A percentile compares a stretch with the other conserved stretches of the same genome.
Evolutionary conservation across 257 asterid genomes (phyloP).

Genomic region (Avicennia marina): DNA sequence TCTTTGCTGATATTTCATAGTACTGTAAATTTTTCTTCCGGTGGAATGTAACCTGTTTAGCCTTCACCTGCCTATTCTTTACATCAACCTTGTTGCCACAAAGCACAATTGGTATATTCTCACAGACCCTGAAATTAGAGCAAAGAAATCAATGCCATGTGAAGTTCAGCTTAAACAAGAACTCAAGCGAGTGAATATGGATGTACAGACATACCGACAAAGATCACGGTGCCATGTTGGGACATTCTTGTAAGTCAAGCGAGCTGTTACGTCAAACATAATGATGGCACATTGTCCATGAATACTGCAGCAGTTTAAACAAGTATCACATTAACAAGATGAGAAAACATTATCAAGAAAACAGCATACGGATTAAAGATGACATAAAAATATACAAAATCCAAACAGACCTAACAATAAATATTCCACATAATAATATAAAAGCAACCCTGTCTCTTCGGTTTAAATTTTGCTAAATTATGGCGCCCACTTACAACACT

Average conservation of each 20-base stretch:
- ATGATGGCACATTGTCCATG: conserved; percentile 85
- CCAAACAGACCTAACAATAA: too few relatives aligned
- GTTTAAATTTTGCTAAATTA: too few relatives aligned
- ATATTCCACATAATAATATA: too few relatives aligned
- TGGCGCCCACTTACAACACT: too few relatives aligned
- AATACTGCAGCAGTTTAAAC: conserved; percentile 39
- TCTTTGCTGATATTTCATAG: conserved; percentile 27
- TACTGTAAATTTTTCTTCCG: conserved; percentile 24
- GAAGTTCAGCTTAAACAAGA: neutral
- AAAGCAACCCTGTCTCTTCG: too few relatives aligned
- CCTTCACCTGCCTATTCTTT: conserved; percentile 13
- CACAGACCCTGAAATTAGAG: conserved; percentile 15
- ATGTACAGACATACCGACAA: conserved; percentile 45
- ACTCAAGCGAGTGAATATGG: neutral
- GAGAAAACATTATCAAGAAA: neutral
- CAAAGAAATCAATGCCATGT: neutral
- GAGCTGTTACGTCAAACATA: conserved; percentile 81
- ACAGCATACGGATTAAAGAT: too few relatives aligned
- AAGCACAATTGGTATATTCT: conserved; percentile 22
- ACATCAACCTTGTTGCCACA: conserved; percentile 24
- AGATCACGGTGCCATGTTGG: conserved; percentile 89
- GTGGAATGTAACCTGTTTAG: conserved; percentile 16
- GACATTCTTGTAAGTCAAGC: conserved; percentile 76
- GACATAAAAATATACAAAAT: too few relatives aligned
- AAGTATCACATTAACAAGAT: neutral